Evolutionary conservation across 1,284 basidiomycete genomes (phyloP).

Genomic region (Puccinia triticina): DNA sequence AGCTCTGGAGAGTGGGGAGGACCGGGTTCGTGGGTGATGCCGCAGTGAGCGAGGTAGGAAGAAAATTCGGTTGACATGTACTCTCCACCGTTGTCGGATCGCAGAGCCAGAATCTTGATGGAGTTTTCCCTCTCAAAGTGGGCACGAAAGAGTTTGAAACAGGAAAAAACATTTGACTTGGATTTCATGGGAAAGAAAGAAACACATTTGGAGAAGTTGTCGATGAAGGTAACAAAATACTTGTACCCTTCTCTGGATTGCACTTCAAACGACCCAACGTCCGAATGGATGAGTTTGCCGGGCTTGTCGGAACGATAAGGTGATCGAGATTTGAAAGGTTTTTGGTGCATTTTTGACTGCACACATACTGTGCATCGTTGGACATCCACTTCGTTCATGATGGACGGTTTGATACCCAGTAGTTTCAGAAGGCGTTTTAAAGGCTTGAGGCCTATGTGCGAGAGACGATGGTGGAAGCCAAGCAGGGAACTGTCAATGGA

Average conservation of each 20-base stretch:
- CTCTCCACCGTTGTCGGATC: background rate
- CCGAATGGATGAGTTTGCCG: constrained; percentile 8
- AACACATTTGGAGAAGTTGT: background rate
- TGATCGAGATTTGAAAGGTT: background rate
- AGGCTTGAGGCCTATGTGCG: background rate
- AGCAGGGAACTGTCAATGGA: too few species aligned
- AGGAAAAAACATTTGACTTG: background rate
- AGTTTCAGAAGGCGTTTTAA: background rate
- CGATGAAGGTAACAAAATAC: background rate
- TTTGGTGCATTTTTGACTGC: background rate
- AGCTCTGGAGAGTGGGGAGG: constrained; percentile 15
- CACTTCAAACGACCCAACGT: background rate
- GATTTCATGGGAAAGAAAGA: background rate
- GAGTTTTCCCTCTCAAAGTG: constrained; percentile 55
- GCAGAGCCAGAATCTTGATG: constrained; percentile 6
- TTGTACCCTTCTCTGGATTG: background rate
- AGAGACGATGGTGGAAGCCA: background rate
- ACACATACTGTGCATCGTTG: too few species aligned
- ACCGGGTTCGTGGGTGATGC: background rate
- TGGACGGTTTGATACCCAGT: background rate
- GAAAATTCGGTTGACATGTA: background rate
- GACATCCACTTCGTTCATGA: background rate
- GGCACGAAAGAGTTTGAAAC: constrained; percentile 60
- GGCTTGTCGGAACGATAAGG: background rate
- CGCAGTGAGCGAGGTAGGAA: background rate